Base-by-base conservation (phyloP, 2,329 filamentous ascomycete genomes). In the Aspergillus piperis region DNA sequence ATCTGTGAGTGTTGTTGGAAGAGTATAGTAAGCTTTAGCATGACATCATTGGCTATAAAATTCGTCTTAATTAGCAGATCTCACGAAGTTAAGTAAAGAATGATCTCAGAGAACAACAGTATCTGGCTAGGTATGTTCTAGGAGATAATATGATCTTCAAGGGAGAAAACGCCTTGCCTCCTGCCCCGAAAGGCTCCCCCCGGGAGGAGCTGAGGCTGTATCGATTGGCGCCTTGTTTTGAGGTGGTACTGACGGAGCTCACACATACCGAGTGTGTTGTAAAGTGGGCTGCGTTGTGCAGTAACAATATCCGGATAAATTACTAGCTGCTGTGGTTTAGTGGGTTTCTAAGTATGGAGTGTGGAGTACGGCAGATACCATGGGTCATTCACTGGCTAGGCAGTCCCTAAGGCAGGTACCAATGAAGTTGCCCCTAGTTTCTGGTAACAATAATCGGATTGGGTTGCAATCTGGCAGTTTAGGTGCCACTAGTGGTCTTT, bases 381-480 rank as follows among this genome's bases (percentile, higher is more conserved):
- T 60, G 36, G 58, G 54, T 55, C 60, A 62, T 55, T 36, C 17
- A 58, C 48, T 63, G 54, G 52, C 52, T 54, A 58, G 27, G 52
- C 55, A 57, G 60, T 55, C 60, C 61, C 64, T 65, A 64, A 66
- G 53, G 64, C 64, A 66, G 64, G 64, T 66, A 66, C 64, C 54
- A 58, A 61, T 63, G 44, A 63, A 41, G 49, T 61, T 41, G 47
- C 39, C 44, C 54, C 47, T 50, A 54, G 51, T 61, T 27, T 13
- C 42, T 57, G 49, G 47, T 62, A 49, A 60, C 49, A 55, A 53
- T 42, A 62, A 62, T 60, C 55, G 49, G 56, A 62, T 67, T 67
- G 65, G 65, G 65, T 62, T 61, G 61, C 64, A 57, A 62, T 57
- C 62, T 59, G 61, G 52, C 51, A 38, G 47, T 57, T 36, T 32